phyloP scores from a whole-genome alignment of 768 basidiomycete species.

The Trametopsis cervina region DNA sequence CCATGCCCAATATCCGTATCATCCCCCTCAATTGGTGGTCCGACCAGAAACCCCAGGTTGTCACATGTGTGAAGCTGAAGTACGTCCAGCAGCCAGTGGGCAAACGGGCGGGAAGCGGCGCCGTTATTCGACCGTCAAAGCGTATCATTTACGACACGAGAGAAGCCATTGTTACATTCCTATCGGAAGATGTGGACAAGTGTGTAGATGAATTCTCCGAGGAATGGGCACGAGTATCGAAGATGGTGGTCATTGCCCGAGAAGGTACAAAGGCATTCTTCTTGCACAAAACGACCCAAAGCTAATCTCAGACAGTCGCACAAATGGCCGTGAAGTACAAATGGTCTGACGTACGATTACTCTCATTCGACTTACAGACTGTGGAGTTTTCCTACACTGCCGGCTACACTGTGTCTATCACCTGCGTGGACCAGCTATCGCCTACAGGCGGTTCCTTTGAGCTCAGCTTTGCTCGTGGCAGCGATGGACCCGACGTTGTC shows the following conservation, averaged over 20 bases:
- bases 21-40: slow-evolving; percentile 93
- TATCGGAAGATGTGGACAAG: slow-evolving; percentile 79
- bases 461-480: slow-evolving; percentile 59
- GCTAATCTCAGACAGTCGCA: slow-evolving; percentile 66
- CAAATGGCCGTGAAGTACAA: slow-evolving; percentile 70
- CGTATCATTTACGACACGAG: slow-evolving; percentile 86
- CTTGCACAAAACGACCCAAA: neutral
- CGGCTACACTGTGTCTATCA: slow-evolving; percentile 72
- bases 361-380: slow-evolving; percentile 88
- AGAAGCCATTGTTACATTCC: slow-evolving; percentile 83
- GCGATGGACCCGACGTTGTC: slow-evolving; percentile 11
- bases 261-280: slow-evolving; percentile 48
- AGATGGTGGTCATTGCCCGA: slow-evolving; percentile 89
- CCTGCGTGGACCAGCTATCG: slow-evolving; percentile 70
- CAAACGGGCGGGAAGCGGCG: slow-evolving; percentile 47
- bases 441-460: slow-evolving; percentile 64
- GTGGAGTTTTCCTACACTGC: slow-evolving; percentile 82
- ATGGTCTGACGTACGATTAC: slow-evolving; percentile 72
- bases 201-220: slow-evolving; percentile 89
- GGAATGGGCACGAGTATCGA: slow-evolving; percentile 89
- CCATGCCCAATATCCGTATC: slow-evolving; percentile 87
- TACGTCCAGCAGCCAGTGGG: slow-evolving; percentile 85
- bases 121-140: slow-evolving; percentile 77
- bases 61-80: slow-evolving; percentile 86
- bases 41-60: slow-evolving; percentile 69